Percentiles rank a stretch among this genome's conserved stretches.
phyloP scores from a whole-genome alignment of 2,329 filamentous ascomycete species.

The Macrophomina tecta region DNA sequence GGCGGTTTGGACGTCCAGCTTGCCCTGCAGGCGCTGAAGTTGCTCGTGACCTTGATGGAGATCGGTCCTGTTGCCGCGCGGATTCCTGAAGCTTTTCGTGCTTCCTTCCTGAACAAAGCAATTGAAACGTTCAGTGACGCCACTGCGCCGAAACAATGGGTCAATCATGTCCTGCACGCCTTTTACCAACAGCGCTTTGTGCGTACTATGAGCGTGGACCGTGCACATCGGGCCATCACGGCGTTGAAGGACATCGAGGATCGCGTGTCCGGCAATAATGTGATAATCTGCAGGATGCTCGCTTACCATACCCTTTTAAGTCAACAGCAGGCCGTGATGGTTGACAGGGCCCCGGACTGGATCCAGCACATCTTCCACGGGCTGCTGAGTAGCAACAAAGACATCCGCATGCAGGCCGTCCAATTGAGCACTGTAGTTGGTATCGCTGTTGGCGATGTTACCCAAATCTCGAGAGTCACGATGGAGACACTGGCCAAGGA shows the following conservation, averaged over 20 bases:
- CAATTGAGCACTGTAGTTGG: conserved; percentile 74
- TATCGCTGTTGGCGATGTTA: conserved; percentile 71
- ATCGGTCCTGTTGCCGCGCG: conserved; percentile 72
- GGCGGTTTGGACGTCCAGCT: conserved; percentile 69
- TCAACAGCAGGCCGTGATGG: conserved; percentile 74
- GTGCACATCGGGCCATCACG: conserved; percentile 72
- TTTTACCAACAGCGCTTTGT: conserved; percentile 81
- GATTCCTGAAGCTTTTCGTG: conserved; percentile 77
- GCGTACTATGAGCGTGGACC: conserved; percentile 74
- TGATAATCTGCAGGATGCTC: conserved; percentile 75
- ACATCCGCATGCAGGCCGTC: conserved; percentile 77
- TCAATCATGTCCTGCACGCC: conserved; percentile 76
- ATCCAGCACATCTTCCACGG: conserved; percentile 80
- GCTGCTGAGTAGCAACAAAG: conserved; percentile 78
- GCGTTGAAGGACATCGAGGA: conserved; percentile 75
- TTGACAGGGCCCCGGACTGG: conserved; percentile 74
- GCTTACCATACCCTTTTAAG: conserved; percentile 80
- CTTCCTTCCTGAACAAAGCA: conserved; percentile 80
- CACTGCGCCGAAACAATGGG: conserved; percentile 74
- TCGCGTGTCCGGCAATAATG: conserved; percentile 78
- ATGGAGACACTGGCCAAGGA: conserved; percentile 65
- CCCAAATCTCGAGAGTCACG: conserved; percentile 69
- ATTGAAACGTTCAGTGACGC: conserved; percentile 75
- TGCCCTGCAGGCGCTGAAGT: conserved; percentile 75
- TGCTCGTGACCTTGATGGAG: conserved; percentile 78